Base-by-base conservation (phyloP, 805 yeast species). In the Hanseniaspora meyeri region DNA sequence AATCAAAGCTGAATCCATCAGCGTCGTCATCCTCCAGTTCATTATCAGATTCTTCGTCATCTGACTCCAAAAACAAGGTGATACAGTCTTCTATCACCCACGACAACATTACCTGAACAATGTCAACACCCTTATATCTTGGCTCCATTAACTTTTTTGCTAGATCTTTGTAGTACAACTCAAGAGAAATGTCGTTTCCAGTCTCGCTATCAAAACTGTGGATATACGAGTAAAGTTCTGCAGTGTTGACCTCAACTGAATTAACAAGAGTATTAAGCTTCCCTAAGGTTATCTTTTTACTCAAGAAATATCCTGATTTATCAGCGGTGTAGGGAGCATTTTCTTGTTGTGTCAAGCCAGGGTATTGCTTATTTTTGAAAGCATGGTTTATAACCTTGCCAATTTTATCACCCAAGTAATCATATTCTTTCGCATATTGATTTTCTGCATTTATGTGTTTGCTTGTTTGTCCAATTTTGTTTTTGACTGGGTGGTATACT, bases 21-120 rank as follows among this genome's bases (percentile, higher is more conserved):
- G 9, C 42, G 19, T 11, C 19, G 4, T 19, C 50, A 9, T 49
- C 43, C 9, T 27, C 45, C 7, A 31, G 24, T 10, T 31, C 38
- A 17, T 5, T 10, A 20, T 49, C 52, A 29, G n/a, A 7, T 17
- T 49, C 48, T 29, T 40, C 46, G 5, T 16, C 40, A 47, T 20
- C 16, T 34, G 36, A 17, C 6, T 10, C n/a, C 42, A 51, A n/a
- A 17, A 51, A 51, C 17, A 51, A 43, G 9, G 16, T 17, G 36
- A 29, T 27, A 39, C 56, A 52, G 20, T 52, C 56, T 31, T 52
- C 56, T 19, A 52, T 29, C 5, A 52, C 56, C 56, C 56, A 52
- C 8, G 24, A 27, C 1, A 52, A 8, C 49, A 52, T 43, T 1
- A 48, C 19, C n/a, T 45, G 24, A 31, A 45, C 49, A n/a, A 45